Conservation (phyloP, 208 protist genomes). For the Eutreptiella sp. region DNA sequence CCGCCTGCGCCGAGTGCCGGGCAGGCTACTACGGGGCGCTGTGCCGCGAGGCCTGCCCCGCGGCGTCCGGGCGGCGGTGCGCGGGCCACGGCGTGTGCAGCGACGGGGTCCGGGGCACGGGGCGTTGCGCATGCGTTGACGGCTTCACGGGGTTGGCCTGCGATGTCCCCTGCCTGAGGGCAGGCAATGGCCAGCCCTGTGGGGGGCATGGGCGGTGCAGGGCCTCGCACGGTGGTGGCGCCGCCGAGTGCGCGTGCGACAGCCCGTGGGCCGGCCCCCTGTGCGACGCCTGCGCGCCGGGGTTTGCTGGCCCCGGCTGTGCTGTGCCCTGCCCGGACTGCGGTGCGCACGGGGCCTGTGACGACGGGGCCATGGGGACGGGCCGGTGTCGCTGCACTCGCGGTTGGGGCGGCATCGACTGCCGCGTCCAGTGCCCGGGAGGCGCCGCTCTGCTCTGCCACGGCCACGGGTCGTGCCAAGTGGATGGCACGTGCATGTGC, state of each 20-base stretch:
- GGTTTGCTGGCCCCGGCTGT: slow-evolving; percentile 10
- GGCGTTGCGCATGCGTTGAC: slow-evolving; percentile 16
- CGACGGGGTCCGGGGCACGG: slow-evolving; percentile 14
- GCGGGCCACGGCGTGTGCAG: slow-evolving; percentile 11
- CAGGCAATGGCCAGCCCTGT: too few relatives aligned
- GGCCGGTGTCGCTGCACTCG: slow-evolving; percentile 13
- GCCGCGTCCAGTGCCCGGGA: slow-evolving; percentile 8
- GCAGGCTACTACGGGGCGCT: neutral
- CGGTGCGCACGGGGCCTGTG: slow-evolving; percentile 8
- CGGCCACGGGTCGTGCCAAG: neutral
- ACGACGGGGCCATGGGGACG: slow-evolving; percentile 16
- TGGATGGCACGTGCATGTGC: neutral
- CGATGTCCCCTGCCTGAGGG: too few relatives aligned
- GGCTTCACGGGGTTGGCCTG: too few relatives aligned
- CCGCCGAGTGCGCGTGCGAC: too few relatives aligned
- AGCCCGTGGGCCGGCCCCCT: slow-evolving; percentile 10
- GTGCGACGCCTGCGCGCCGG: slow-evolving; percentile 11
- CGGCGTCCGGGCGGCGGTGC: slow-evolving; percentile 15
- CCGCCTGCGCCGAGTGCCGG: neutral
- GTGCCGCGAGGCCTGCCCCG: slow-evolving; percentile 1
- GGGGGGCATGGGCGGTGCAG: too few relatives aligned
- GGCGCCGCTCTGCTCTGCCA: neutral
- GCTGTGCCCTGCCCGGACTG: neutral
- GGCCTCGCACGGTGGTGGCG: too few relatives aligned
- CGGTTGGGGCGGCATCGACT: slow-evolving; percentile 20